Conservation (phyloP, 305 asterid genomes). For the Fraxinus latifolia region DNA sequence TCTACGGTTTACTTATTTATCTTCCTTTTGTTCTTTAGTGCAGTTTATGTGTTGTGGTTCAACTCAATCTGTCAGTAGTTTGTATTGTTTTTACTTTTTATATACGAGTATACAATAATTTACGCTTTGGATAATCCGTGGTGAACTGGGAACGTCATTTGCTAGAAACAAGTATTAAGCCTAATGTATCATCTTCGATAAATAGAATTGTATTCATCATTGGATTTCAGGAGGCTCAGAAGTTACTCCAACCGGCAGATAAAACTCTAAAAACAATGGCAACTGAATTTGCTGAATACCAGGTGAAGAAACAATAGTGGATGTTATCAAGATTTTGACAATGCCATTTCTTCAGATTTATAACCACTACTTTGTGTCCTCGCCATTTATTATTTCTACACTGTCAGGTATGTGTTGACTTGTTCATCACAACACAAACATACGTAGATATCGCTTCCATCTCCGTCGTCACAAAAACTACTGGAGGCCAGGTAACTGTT, state of each 20-base stretch:
- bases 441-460: constrained; percentile 85
- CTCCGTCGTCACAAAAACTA: constrained; percentile 75
- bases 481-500: constrained; percentile 78
- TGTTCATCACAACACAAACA: constrained; percentile 78
- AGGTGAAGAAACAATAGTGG: constrained; percentile 41
- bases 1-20: constrained; percentile 6
- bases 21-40: constrained; percentile 1
- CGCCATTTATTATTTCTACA: constrained; percentile 23
- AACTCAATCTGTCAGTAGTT: background rate
- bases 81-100: background rate
- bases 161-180: background rate
- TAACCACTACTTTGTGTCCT: constrained; percentile 8
- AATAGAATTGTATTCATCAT: constrained; percentile 13
- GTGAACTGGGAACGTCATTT: background rate
- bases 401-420: constrained; percentile 83
- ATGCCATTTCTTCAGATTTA: constrained; percentile 5
- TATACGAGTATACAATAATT: background rate
- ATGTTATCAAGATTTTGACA: constrained; percentile 5
- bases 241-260: constrained; percentile 83
- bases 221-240: constrained; percentile 78
- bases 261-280: constrained; percentile 75
- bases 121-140: background rate
- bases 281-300: constrained; percentile 85
- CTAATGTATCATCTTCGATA: background rate
- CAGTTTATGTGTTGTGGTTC: background rate